Percentiles rank a stretch among this genome's conserved stretches.
Evolutionary conservation across 1,139 yeast species (phyloP).

Genomic region (Petasospora fabianii): DNA sequence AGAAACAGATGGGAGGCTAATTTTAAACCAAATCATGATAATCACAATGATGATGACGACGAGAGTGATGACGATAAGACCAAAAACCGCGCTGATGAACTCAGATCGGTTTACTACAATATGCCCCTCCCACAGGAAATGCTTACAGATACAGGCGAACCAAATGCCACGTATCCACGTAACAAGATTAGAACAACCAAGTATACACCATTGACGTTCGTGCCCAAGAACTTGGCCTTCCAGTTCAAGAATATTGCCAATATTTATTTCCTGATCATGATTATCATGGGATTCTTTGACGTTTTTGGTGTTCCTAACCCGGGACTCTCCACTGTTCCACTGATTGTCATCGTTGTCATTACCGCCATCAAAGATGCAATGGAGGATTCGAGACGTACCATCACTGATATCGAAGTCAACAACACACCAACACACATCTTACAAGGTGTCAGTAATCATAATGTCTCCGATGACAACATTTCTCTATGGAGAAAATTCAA

Average conservation of each 20-base stretch:
- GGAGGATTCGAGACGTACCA: constrained; percentile 85
- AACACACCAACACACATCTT: constrained; percentile 80
- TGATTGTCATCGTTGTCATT: constrained; percentile 82
- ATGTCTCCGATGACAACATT: constrained; percentile 65
- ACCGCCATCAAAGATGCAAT: constrained; percentile 92
- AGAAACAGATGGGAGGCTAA: constrained; percentile 22
- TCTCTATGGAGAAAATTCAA: constrained; percentile 61
- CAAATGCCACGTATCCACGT: constrained; percentile 59
- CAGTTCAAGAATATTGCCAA: constrained; percentile 93
- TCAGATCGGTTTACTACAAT: constrained; percentile 64
- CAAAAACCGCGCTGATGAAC: constrained; percentile 23
- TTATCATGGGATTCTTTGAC: constrained; percentile 81
- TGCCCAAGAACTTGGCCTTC: constrained; percentile 75
- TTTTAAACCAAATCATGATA: constrained; percentile 17
- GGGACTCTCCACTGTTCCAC: constrained; percentile 89
- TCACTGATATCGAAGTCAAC: constrained; percentile 78
- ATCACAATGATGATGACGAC: constrained; percentile 6
- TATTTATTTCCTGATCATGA: constrained; percentile 75
- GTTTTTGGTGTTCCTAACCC: constrained; percentile 94
- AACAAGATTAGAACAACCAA: constrained; percentile 95
- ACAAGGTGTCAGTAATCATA: constrained; percentile 65
- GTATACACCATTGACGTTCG: constrained; percentile 83
- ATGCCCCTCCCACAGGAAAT: constrained; percentile 60
- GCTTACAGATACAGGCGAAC: constrained; percentile 61
- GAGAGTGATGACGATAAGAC: constrained; percentile 28